A percentile compares a stretch with the other conserved stretches of the same genome.
These are phyloP conservation scores for Pseudogymnoascus sp. DNA, from an alignment of 2,329 filamentous ascomycete species.

Conservation along the genomic window DNA sequence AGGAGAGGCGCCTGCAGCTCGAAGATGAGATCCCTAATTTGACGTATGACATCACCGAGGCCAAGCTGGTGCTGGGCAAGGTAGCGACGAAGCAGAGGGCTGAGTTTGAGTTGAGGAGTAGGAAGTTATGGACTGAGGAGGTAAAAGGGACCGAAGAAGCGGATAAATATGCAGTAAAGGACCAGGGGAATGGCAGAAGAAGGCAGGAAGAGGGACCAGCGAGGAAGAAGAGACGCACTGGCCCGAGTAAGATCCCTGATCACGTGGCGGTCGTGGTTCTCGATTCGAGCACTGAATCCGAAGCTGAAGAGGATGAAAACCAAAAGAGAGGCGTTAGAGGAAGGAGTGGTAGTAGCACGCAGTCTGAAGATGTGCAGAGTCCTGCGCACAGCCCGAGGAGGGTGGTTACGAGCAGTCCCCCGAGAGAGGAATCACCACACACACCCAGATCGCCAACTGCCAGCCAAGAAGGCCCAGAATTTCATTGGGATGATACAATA, in stretches of 20 bases:
- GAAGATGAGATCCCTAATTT: conserved; percentile 57
- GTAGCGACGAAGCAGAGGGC: conserved; percentile 63
- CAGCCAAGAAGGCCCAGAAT: background rate
- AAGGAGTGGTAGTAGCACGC: background rate
- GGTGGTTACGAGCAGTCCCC: background rate
- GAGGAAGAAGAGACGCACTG: conserved; percentile 25
- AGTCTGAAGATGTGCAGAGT: conserved; percentile 18
- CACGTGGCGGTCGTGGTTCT: conserved; percentile 19
- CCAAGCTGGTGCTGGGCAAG: conserved; percentile 65
- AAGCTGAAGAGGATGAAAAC: conserved; percentile 22
- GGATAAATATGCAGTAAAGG: background rate
- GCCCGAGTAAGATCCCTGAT: conserved; percentile 31
- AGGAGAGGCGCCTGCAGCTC: conserved; percentile 53
- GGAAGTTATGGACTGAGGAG: conserved; percentile 53
- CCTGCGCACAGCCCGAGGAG: background rate
- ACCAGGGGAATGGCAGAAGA: background rate
- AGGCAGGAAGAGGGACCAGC: conserved; percentile 16
- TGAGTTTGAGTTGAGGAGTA: conserved; percentile 65
- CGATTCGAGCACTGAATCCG: conserved; percentile 30
- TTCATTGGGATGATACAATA: conserved; percentile 26
- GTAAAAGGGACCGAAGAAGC: conserved; percentile 18
- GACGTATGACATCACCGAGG: conserved; percentile 65
- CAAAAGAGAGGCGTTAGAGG: background rate
- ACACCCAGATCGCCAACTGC: background rate
- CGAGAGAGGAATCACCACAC: background rate